A percentile compares a stretch with the other conserved stretches of the same genome.
These are phyloP conservation scores for Scheffersomyces lignosus DNA, from an alignment of 805 yeast species.

Conservation along the genomic window DNA sequence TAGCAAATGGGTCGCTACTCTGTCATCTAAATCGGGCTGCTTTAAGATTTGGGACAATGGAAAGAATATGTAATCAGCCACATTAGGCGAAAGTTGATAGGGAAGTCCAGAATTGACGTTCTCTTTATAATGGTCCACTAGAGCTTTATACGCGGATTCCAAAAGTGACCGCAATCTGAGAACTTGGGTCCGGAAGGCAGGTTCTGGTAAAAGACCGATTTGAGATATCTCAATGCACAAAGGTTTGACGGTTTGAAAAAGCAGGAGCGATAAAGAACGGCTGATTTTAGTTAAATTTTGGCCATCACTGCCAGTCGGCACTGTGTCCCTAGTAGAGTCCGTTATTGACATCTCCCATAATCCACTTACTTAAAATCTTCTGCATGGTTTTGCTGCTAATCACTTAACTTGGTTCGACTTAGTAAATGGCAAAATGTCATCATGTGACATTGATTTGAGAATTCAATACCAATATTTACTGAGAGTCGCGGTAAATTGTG, in stretches of 20 bases:
- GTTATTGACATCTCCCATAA: too few relatives aligned
- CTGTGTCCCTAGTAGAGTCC: too few relatives aligned
- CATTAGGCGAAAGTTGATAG: constrained; percentile 26
- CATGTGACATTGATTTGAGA: too few relatives aligned
- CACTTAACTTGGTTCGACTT: too few relatives aligned
- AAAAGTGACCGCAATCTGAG: constrained; percentile 10
- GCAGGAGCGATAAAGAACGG: constrained; percentile 22
- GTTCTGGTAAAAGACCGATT: constrained; percentile 14
- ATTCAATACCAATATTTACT: too few relatives aligned
- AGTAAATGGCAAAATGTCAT: too few relatives aligned
- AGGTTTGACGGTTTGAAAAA: constrained; percentile 31
- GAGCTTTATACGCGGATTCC: constrained; percentile 6
- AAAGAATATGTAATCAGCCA: constrained; percentile 44
- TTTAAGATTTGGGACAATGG: constrained; percentile 37
- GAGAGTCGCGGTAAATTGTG: too few relatives aligned
- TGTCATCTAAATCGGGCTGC: constrained; percentile 21
- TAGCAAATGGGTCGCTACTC: constrained; percentile 22
- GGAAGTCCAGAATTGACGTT: constrained; percentile 3
- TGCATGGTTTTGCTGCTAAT: too few relatives aligned
- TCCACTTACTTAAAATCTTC: too few relatives aligned
- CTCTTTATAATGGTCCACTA: constrained; percentile 14
- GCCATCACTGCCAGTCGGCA: too few relatives aligned
- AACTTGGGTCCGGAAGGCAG: constrained; percentile 8
- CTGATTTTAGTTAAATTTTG: too few relatives aligned
- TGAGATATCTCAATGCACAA: constrained; percentile 29